phyloP scores from a whole-genome alignment of 768 basidiomycete species.

The Lactifluus piperatus region DNA sequence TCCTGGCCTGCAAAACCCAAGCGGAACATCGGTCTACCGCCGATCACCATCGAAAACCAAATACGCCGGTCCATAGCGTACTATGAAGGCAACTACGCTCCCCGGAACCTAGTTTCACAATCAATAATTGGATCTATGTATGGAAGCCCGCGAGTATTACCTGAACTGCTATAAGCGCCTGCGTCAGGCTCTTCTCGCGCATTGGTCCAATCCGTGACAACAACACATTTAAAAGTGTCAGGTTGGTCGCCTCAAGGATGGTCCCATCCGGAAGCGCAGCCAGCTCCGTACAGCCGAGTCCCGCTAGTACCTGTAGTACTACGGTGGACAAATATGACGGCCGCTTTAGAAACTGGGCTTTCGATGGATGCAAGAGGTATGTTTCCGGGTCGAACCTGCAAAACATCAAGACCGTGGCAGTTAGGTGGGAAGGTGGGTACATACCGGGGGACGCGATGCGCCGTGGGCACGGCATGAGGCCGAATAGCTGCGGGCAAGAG shows the following conservation, averaged over 20 bases:
- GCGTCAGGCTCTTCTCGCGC: slow-evolving; percentile 73
- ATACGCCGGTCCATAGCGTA: slow-evolving; percentile 85
- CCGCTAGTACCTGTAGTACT: slow-evolving; percentile 49
- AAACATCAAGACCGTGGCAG: neutral
- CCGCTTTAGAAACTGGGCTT: slow-evolving; percentile 47
- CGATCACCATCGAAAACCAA: slow-evolving; percentile 90
- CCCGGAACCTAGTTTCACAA: slow-evolving; percentile 45
- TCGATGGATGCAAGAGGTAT: slow-evolving; percentile 73
- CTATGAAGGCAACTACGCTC: slow-evolving; percentile 72
- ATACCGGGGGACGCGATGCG: slow-evolving; percentile 88
- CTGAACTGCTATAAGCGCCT: slow-evolving; percentile 67
- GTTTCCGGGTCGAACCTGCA: slow-evolving; percentile 66
- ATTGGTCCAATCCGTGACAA: slow-evolving; percentile 76
- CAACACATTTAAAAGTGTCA: slow-evolving; percentile 86
- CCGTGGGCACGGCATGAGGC: slow-evolving; percentile 86
- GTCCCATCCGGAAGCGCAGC: slow-evolving; percentile 43
- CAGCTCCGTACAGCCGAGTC: slow-evolving; percentile 59
- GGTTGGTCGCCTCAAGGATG: slow-evolving; percentile 71
- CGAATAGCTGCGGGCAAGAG: slow-evolving; percentile 91
- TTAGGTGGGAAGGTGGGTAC: slow-evolving; percentile 23
- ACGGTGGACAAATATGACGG: slow-evolving; percentile 47
- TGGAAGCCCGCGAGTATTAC: slow-evolving; percentile 30
- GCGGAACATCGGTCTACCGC: too few relatives aligned
- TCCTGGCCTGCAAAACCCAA: too few relatives aligned
- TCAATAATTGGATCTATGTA: neutral